Conservation (phyloP, 345 rosid species). For the Ceriops decandra region DNA sequence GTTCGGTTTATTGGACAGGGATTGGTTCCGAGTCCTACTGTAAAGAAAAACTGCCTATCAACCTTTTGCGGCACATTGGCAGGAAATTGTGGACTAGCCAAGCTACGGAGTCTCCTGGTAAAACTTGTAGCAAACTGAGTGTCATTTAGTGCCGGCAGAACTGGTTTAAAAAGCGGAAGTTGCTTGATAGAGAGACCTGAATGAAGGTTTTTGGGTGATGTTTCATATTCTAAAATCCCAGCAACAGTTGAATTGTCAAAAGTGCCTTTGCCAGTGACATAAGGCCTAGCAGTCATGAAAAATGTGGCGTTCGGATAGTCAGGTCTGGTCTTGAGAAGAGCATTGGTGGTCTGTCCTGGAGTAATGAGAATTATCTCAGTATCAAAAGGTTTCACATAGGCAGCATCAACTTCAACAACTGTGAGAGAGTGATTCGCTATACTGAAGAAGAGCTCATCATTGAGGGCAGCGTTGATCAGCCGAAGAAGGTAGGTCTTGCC, state of each 20-base stretch:
- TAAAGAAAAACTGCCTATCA: constrained; percentile 13
- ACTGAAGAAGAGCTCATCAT: constrained; percentile 18
- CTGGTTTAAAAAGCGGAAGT: constrained; percentile 11
- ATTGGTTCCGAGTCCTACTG: constrained; percentile 12
- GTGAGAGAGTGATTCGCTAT: constrained; percentile 11
- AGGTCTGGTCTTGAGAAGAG: constrained; percentile 12
- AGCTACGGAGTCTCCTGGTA: constrained; percentile 5
- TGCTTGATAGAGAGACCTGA: not conserved
- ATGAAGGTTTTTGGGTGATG: not conserved
- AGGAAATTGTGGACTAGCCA: constrained; percentile 10
- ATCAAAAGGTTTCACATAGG: constrained; percentile 17
- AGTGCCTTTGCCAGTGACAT: constrained; percentile 14
- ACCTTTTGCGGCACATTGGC: constrained; percentile 14
- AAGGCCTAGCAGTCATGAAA: constrained; percentile 20
- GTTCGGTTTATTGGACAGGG: constrained; percentile 7
- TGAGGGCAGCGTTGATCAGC: constrained; percentile 17
- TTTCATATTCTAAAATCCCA: constrained; percentile 9
- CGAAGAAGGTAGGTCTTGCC: constrained; percentile 19
- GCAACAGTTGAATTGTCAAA: constrained; percentile 14
- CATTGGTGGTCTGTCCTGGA: constrained; percentile 17
- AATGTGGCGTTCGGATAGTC: constrained; percentile 1
- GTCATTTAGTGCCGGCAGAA: constrained; percentile 7
- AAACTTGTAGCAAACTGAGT: constrained; percentile 10
- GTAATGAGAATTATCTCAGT: constrained; percentile 1
- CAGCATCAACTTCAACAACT: constrained; percentile 14